Percentiles rank a stretch among this genome's conserved stretches.
Evolutionary conservation across 73 alveolate genomes (phyloP).

Genomic region (Stentor roeselii): DNA sequence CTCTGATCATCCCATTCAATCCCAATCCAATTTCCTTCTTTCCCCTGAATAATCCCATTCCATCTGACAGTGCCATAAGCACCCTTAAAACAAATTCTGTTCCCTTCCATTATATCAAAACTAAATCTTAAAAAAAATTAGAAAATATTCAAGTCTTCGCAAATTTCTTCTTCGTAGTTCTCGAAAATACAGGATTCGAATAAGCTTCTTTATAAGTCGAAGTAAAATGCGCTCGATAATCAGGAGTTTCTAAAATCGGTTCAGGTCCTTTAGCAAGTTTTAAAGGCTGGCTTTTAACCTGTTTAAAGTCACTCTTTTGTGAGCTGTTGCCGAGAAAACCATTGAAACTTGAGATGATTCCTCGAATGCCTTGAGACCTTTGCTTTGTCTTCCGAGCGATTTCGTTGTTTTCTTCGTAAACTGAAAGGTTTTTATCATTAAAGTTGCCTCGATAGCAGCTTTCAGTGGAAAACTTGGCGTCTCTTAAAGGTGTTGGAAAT

Average conservation of each 20-base stretch:
- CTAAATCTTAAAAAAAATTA: neutral
- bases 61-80: constrained; percentile 51
- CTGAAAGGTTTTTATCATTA: neutral
- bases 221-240: too few relatives aligned
- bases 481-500: neutral
- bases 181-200: neutral
- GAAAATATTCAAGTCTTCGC: too few relatives aligned
- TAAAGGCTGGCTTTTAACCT: neutral
- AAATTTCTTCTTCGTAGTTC: neutral
- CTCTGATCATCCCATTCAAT: constrained; percentile 89
- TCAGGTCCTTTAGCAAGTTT: neutral
- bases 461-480: neutral
- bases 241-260: neutral
- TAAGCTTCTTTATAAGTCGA: neutral
- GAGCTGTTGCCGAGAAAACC: neutral
- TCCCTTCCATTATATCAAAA: neutral
- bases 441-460: neutral
- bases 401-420: neutral
- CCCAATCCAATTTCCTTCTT: constrained; percentile 89
- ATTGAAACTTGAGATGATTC: neutral
- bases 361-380: neutral
- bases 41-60: constrained; percentile 56
- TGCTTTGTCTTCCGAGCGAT: neutral
- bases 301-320: neutral
- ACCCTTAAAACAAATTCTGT: constrained; percentile 12